phyloP scores from a whole-genome alignment of 495 filamentous ascomycete genomes.

The Hypoxylon rickii region DNA sequence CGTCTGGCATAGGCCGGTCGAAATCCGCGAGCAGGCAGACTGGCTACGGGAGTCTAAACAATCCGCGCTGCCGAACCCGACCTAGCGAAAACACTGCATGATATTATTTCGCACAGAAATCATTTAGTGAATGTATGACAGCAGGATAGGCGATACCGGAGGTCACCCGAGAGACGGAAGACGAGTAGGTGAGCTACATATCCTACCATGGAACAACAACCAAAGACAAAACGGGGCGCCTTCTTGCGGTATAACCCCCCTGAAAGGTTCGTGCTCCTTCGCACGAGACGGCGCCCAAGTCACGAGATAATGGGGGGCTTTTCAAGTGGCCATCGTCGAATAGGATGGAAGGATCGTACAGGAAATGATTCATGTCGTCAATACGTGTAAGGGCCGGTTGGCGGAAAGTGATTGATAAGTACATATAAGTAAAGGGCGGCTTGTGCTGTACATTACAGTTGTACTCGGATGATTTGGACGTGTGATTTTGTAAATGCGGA shows the following conservation, averaged over 20 bases:
- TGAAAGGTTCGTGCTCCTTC: background rate
- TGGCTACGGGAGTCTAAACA: constrained; percentile 6
- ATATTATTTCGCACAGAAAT: constrained; percentile 6
- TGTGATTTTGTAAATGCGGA: constrained; percentile 32
- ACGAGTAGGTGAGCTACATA: background rate
- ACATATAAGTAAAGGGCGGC: constrained; percentile 18
- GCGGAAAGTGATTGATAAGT: too few species aligned
- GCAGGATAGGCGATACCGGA: constrained; percentile 29
- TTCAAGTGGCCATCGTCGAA: constrained; percentile 18
- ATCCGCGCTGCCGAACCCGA: background rate
- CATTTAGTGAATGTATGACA: constrained; percentile 12
- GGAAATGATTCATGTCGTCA: constrained; percentile 29
- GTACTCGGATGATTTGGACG: constrained; percentile 39
- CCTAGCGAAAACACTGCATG: background rate
- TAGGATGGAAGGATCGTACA: constrained; percentile 24
- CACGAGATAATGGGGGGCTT: constrained; percentile 9
- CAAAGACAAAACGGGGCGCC: too few species aligned
- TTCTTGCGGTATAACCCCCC: too few species aligned
- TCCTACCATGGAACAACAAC: background rate
- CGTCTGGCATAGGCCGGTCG: background rate
- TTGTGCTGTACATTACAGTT: constrained; percentile 35
- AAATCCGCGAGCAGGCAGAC: background rate
- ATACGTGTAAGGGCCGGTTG: constrained; percentile 38
- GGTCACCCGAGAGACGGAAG: background rate
- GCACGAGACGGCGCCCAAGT: background rate